Evolutionary conservation across 805 yeast genomes (phyloP), one percentile per base, ranked within the genome.

Genomic region (Ogataea saltuana): DNA sequence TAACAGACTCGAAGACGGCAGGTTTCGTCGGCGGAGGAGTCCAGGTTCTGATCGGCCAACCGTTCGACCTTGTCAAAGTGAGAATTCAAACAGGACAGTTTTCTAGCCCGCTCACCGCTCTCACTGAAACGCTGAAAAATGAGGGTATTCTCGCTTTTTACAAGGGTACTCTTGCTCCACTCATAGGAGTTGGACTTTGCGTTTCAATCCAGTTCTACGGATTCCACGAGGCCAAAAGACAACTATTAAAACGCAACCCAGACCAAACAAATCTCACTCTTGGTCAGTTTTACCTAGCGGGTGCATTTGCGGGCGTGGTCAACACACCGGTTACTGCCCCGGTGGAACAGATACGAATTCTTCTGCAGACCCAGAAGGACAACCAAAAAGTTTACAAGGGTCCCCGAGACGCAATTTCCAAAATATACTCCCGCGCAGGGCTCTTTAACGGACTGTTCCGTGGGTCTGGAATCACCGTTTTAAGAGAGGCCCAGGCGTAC

Each of bases 191-290:
- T 4, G 81, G 86, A 0, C 81, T 76, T 1, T 81, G 88, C 65
- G 88, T 81, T 6, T 79, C 85, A 2, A 64, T 81, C 23, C 88
- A 81, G 55, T 82, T 81, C 59, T 82, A 81, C 54, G 86, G 88
- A 1, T 84, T 81, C 55, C 85, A 80, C 55, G 88, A 81, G 56
- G 72, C 85, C 26, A 79, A 77, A 55, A 67, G 91, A 45, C 85
- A 78, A 57, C 50, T 81, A 17, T 55, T 74, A 42, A 61, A 61
- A 6, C 43, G 33, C 7, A 60, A 63, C 31, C 46, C 52, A 1
- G 19, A 40, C 5, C 54, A 62, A 26, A 50, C 55, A 17, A 65
- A 64, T 21, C 60, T 81, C 42, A 73, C 72, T 36, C 65, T 75
- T 31, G 75, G 78, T 2, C 83, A 82, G 46, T 75, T 78, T 17